These are phyloP conservation scores for Fusarium sarcochroum DNA, from an alignment of 2,329 filamentous ascomycete species.

Conservation along the genomic window DNA sequence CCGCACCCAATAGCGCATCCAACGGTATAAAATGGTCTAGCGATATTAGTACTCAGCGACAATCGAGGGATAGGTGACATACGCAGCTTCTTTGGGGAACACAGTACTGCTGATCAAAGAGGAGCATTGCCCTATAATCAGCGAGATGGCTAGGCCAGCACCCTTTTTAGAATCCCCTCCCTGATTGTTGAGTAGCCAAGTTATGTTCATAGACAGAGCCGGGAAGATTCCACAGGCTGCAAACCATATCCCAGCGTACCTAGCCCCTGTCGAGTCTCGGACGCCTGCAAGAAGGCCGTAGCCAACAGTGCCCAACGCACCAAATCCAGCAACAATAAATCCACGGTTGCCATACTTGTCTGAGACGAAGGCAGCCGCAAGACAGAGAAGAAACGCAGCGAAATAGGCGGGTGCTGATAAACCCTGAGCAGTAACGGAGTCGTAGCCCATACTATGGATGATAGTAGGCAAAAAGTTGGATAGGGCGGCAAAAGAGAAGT, in stretches of 20 bases:
- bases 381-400: conserved; percentile 12
- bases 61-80: fast-evolving
- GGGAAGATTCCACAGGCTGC: conserved; percentile 31
- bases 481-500: conserved; percentile 36
- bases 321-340: not conserved
- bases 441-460: conserved; percentile 18
- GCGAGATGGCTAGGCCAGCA: conserved; percentile 7
- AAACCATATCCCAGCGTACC: conserved; percentile 36
- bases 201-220: conserved; percentile 15
- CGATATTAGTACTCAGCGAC: fast-evolving
- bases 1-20: conserved; percentile 37
- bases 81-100: conserved; percentile 34
- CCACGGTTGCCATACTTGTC: conserved; percentile 32
- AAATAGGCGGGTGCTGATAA: conserved; percentile 28
- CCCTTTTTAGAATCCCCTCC: conserved; percentile 35
- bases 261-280: not conserved
- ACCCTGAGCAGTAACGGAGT: conserved; percentile 22
- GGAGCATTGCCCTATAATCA: conserved; percentile 29
- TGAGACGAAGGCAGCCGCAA: conserved; percentile 26
- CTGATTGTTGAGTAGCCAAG: conserved; percentile 36
- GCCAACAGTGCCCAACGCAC: not conserved
- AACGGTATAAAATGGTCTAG: conserved; percentile 22
- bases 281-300: conserved; percentile 20
- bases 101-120: conserved; percentile 36
- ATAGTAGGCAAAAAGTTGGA: conserved; percentile 41